Evolutionary conservation across 1,284 basidiomycete genomes (phyloP).

Genomic region (Sanguinoderma infundibulare): DNA sequence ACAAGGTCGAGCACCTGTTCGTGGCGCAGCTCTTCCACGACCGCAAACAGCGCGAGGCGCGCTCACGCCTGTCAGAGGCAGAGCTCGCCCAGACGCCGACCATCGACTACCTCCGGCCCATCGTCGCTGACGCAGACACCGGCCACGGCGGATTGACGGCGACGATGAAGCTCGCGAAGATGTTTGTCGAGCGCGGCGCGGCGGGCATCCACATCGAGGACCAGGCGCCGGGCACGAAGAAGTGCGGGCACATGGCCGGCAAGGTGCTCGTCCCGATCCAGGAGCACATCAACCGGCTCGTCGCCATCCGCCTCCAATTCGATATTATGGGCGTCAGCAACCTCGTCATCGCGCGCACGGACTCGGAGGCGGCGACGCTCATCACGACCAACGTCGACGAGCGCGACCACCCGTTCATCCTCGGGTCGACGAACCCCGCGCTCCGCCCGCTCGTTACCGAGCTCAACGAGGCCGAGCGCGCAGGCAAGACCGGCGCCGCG

Average conservation of each 20-base stretch:
- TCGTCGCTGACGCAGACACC: constrained; percentile 73
- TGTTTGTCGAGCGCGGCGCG: constrained; percentile 80
- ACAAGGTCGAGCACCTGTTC: constrained; percentile 90
- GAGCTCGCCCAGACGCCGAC: constrained; percentile 70
- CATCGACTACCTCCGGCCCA: constrained; percentile 70
- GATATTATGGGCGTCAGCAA: constrained; percentile 84
- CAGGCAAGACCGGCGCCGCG: constrained; percentile 80
- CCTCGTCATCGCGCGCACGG: constrained; percentile 77
- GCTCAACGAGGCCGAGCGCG: constrained; percentile 84
- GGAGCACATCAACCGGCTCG: constrained; percentile 82
- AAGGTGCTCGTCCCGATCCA: constrained; percentile 65
- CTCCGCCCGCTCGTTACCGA: constrained; percentile 73
- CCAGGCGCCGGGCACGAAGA: constrained; percentile 75
- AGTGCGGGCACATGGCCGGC: constrained; percentile 78
- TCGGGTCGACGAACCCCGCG: constrained; percentile 84
- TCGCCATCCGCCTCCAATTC: constrained; percentile 79
- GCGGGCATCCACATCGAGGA: constrained; percentile 82
- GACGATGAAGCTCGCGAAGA: constrained; percentile 75
- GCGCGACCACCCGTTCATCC: constrained; percentile 96
- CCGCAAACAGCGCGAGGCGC: constrained; percentile 82
- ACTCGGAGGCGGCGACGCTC: constrained; percentile 92
- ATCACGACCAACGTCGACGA: constrained; percentile 97
- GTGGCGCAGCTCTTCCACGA: constrained; percentile 91
- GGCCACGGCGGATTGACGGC: constrained; percentile 69
- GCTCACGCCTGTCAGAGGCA: constrained; percentile 71